Base-by-base conservation (phyloP, 176 grass and related monocot genomes). In the Oryza meyeriana region DNA sequence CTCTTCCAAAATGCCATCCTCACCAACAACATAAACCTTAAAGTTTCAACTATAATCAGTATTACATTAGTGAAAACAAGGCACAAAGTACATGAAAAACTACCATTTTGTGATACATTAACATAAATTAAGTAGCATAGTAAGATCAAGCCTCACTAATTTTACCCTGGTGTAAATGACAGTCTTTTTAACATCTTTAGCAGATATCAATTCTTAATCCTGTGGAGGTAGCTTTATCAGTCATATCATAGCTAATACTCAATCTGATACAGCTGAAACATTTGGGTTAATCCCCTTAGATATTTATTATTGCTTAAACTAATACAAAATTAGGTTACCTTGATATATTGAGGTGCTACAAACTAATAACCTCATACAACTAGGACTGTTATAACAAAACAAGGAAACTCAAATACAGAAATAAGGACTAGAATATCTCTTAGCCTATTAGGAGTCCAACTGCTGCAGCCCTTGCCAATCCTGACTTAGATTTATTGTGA, bases 11-110 rank as follows among this genome's bases (percentile, higher is more conserved):
- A 98, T 98, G 76, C 95, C 95, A 66, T 94, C 90, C 83, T 98
- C 95, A 22, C 95, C 95, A 22, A 98, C 88, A 85, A 94, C 95
- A 86, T 94, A 98, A 77, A 98, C 90, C 95, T 98, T 74, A 88
- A 34, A 69, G 32, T 64, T 75, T 85, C 62, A 78, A 31, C 8
- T 28, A 61, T 48, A 80, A 78, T 61, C 77, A 85, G 35, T 78
- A 75, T 66, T 74, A 78, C 24, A 86, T 66, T 39, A 14, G 5
- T 42, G 48, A 57, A 79, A 75, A 71, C 12, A 26, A 64, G 28
- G 25, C 9, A 58, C 30, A 39, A 25, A 47, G n/a, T 82, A n/a
- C 57, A 25, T 36, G 39, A 52, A 70, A 31, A 70, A 5, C 2
- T 8, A 50, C 25, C 35, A 31, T 44, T 79, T 64, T 67, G 34